Conservation (phyloP, 345 rosid genomes). For the Salix brachista region DNA sequence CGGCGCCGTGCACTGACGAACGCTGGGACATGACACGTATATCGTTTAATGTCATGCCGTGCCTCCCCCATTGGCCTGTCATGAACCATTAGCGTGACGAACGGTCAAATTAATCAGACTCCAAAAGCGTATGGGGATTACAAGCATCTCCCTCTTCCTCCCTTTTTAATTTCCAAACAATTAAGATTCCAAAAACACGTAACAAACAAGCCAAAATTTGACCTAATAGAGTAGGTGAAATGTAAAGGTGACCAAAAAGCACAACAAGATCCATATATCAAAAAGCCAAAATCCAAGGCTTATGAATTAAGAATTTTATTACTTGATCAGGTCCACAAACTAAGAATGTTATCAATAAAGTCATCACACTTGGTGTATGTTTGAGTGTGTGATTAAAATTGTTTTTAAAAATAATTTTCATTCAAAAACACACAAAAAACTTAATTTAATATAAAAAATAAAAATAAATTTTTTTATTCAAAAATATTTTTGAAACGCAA, state of each 20-base stretch:
- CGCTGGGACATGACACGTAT: slow-evolving; percentile 15
- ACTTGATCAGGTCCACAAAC: neutral
- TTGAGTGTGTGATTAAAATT: too few relatives aligned
- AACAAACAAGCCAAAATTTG: neutral
- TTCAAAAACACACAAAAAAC: too few relatives aligned
- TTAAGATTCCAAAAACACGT: neutral
- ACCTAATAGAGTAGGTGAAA: slow-evolving; percentile 8
- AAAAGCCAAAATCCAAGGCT: neutral
- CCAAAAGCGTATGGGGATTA: slow-evolving; percentile 17
- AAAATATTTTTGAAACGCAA: too few relatives aligned
- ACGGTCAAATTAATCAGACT: slow-evolving; percentile 47
- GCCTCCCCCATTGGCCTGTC: slow-evolving; percentile 40
- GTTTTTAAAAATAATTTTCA: too few relatives aligned
- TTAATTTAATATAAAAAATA: too few relatives aligned
- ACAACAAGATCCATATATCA: neutral
- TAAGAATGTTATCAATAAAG: neutral
- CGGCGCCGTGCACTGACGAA: slow-evolving; percentile 29
- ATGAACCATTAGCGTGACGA: slow-evolving; percentile 64
- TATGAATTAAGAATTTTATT: neutral
- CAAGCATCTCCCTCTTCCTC: neutral
- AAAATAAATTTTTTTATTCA: too few relatives aligned
- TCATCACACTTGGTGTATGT: neutral
- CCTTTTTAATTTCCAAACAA: neutral
- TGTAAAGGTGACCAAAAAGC: neutral
- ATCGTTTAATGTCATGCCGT: slow-evolving; percentile 5